Evolutionary conservation across 192 early-diverging fungal genomes (phyloP), one percentile per base, ranked within the genome.

Genomic region (Coemansia sp.): DNA sequence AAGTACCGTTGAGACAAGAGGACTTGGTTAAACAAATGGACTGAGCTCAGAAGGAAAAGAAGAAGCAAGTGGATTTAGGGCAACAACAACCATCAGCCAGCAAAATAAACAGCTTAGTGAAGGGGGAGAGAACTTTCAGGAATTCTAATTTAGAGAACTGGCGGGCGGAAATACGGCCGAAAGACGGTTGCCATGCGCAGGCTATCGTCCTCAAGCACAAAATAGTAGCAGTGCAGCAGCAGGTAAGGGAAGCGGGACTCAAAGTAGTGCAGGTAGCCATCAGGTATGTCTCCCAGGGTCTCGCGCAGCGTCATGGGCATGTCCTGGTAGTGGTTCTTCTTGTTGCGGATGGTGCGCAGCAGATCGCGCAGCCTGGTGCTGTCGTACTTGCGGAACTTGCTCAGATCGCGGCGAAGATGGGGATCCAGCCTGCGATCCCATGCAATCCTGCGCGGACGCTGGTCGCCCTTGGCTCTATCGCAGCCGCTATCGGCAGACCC

Each of bases 321-420:
- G 71, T 98, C 96, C 70, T 95, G 94, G 73, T 93, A 98, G 68
- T 98, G 96, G 66, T 96, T 93, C 89, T 97, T 97, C 86, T 97
- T 97, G 69, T 98, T 98, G 47, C 96, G 84, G 34, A 98, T 72
- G 2, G 91, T 89, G 50, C 96, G 85, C 66, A 98, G 74, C 57
- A 98, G 75, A 75, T 98, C 95, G 17, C 92, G 85, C 36, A 97
- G 82, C 13, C 83, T 83, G 30, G 80, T 82, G 10, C 89, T 91
- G 66, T 95, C 93, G 74, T 98, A 98, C 79, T 92, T 95, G 62
- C 96, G 83, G 79, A 89, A 94, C 72, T 95, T 96, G 48, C 90
- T 87, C 70, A 98, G 75, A 65, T 94, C 89, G 34, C 76, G 76
- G 22, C 76, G 61, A 89, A 90, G 31, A 85, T 83, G 40, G 92